Evolutionary conservation across 257 asterid species (phyloP).

Genomic region (Anisodus acutangulus): DNA sequence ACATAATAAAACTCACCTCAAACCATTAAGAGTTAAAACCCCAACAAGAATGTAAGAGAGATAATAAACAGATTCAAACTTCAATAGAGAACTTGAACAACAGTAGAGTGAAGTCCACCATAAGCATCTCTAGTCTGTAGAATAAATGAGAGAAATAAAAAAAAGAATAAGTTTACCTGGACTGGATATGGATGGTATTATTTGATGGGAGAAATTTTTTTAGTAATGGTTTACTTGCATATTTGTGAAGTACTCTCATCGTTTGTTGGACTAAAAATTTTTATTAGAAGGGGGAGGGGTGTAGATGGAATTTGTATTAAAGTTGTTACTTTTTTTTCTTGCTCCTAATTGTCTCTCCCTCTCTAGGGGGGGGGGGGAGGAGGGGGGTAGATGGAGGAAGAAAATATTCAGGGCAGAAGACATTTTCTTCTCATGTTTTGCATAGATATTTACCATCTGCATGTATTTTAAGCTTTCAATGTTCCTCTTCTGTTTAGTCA

Average conservation of each 20-base stretch:
- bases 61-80: not conserved
- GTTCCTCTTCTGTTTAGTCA: not conserved
- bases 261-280: not conserved
- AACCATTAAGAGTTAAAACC: too few species aligned
- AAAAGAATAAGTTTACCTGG: not conserved
- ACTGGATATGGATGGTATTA: not conserved
- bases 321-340: not conserved
- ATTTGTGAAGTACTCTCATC: not conserved
- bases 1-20: too few species aligned
- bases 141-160: not conserved
- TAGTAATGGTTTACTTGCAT: not conserved
- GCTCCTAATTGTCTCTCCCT: not conserved
- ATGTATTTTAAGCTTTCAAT: slow-evolving; percentile 11
- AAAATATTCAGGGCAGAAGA: not conserved
- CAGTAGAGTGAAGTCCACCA: not conserved
- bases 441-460: not conserved
- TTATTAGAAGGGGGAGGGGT: not conserved
- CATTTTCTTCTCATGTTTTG: not conserved
- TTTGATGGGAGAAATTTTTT: not conserved
- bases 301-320: too few species aligned
- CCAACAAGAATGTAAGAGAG: too few species aligned
- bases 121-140: not conserved
- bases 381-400: not conserved
- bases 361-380: too few species aligned
- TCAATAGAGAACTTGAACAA: not conserved